Evolutionary conservation across 495 filamentous ascomycete species (phyloP).

Genomic region (Sporormia fimetaria): DNA sequence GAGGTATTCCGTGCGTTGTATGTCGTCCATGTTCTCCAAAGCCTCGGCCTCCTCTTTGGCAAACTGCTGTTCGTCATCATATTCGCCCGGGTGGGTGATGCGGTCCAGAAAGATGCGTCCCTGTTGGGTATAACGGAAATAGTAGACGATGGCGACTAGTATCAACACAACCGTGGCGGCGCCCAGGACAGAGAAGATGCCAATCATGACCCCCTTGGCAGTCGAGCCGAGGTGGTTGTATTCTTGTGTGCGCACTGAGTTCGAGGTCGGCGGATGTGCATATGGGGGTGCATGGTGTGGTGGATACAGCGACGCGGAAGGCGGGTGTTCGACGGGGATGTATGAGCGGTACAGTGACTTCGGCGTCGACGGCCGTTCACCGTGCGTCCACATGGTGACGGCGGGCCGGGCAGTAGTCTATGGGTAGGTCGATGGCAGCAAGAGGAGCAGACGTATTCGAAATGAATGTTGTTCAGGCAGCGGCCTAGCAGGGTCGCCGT

Average conservation of each 20-base stretch:
- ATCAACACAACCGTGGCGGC: constrained; percentile 73
- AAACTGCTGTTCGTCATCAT: constrained; percentile 93
- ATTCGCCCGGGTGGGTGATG: constrained; percentile 88
- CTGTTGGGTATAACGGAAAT: constrained; percentile 79
- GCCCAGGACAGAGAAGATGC: constrained; percentile 91
- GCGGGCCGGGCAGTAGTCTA: not conserved
- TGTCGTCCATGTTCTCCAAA: constrained; percentile 88
- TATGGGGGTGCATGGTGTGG: constrained; percentile 4
- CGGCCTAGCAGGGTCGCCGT: no score
- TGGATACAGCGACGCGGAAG: constrained; percentile 13
- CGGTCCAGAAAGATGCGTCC: constrained; percentile 90
- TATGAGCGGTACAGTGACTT: constrained; percentile 15
- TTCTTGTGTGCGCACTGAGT: constrained; percentile 19
- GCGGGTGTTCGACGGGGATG: constrained; percentile 11
- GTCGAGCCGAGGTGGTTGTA: constrained; percentile 23
- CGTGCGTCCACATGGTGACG: constrained; percentile 20
- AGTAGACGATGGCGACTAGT: constrained; percentile 78
- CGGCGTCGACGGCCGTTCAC: constrained; percentile 11
- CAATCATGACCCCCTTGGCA: constrained; percentile 76
- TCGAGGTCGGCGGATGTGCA: constrained; percentile 10
- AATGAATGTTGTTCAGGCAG: no score
- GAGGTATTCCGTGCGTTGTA: constrained; percentile 78
- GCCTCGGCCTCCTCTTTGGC: constrained; percentile 88
- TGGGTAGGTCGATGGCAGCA: not conserved
- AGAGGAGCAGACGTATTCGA: no score